Conservation (phyloP, 2,329 filamentous ascomycete species). For the Stemphylium vesicarium region DNA sequence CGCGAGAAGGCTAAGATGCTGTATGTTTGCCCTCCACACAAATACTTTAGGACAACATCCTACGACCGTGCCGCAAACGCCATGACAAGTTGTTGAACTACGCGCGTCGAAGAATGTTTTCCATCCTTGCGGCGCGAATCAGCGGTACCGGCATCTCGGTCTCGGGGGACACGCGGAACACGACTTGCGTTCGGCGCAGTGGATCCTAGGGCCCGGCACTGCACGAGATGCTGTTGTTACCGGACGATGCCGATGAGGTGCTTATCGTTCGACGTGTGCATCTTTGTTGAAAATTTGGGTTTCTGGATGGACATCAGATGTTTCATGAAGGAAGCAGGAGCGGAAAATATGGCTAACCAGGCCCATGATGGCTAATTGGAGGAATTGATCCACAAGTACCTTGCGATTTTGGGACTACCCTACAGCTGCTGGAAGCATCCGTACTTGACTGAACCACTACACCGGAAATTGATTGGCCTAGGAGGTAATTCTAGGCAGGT, state of each 20-base stretch:
- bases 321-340: slow-evolving; percentile 22
- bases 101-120: slow-evolving; percentile 1
- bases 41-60: not conserved
- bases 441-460: slow-evolving; percentile 20
- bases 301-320: slow-evolving; percentile 9
- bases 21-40: not conserved
- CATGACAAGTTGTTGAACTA: not conserved
- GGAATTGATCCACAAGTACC: slow-evolving; percentile 23
- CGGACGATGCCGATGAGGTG: slow-evolving; percentile 31
- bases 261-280: slow-evolving; percentile 33
- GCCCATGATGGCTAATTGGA: slow-evolving; percentile 10
- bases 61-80: not conserved
- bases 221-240: slow-evolving; percentile 19
- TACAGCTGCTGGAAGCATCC: slow-evolving; percentile 29
- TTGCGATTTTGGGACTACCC: slow-evolving; percentile 30
- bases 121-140: slow-evolving; percentile 15
- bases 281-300: slow-evolving; percentile 4
- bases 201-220: slow-evolving; percentile 18
- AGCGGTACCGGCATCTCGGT: slow-evolving; percentile 4
- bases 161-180: slow-evolving; percentile 29
- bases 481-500: slow-evolving; percentile 21
- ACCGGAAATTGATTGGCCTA: slow-evolving; percentile 27
- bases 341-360: slow-evolving; percentile 19
- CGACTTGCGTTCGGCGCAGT: slow-evolving; percentile 10
- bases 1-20: slow-evolving; percentile 1